Base-by-base conservation (phyloP, 2,329 filamentous ascomycete species). In the Penicillium sp. region DNA sequence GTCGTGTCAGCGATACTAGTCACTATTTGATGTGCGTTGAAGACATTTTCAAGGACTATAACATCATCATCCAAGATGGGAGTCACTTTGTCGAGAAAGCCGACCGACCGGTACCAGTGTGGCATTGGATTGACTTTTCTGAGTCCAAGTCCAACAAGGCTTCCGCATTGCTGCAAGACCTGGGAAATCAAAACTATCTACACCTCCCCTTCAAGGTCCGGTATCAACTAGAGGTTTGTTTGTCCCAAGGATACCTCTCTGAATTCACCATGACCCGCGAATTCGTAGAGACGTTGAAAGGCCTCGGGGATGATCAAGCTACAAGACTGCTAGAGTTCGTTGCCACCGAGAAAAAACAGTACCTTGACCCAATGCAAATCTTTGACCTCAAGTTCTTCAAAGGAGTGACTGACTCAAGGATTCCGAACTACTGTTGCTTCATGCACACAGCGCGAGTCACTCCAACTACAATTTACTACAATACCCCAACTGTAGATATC, bases 221-320 rank as follows among this genome's bases (percentile, higher is more conserved):
- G 16, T 99, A 97, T 68, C 92, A 96, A 70, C 82, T 99, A 0
- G 93, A 99, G 71, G 92, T 91, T 0, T 97, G 93, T 69, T 81
- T 97, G n/a, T 96, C 92, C 0, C 84, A 88, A 29, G 86, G 87
- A 0, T 79, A 85, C 24, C 76, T 99, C 13, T 88, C 87, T 51
- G 93, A 97, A 70, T 84, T 90, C 68, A 89, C 83, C 45, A 82
- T 97, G 43, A 81, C 78, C 1, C 70, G 74, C 1, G 80, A 84
- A 3, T 97, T 97, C 61, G 74, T 96, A 2, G 69, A 79, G 29
- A 81, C 76, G 40, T 79, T 97, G 4, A 70, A 76, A 2, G 66
- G 75, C 0, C 75, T 89, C 18, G 77, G 81, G 1, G 68, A 74
- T 51, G 63, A 55, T 2, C 81, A 81, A 40, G 90, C 89, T 0